A percentile compares a stretch with the other conserved stretches of the same genome.
phyloP scores from a whole-genome alignment of 2,329 filamentous ascomycete genomes.

The Aspergillus luchuensis region DNA sequence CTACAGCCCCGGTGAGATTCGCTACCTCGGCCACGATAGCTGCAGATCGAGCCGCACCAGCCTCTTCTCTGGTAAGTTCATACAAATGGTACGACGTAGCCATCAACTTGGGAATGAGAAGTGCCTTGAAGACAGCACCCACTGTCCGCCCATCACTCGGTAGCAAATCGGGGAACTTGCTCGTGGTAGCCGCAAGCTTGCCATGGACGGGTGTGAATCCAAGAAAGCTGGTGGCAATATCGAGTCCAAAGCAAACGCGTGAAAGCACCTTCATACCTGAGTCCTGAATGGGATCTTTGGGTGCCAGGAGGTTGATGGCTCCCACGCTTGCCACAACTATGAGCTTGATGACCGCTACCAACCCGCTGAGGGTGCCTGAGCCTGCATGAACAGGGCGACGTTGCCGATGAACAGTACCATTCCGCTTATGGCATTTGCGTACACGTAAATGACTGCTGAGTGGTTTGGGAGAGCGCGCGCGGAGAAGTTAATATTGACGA shows the following conservation, averaged over 20 bases:
- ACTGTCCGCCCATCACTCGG: background rate
- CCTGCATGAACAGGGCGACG: background rate
- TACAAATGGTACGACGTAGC: conserved; percentile 9
- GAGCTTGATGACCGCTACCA: background rate
- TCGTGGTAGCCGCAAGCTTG: background rate
- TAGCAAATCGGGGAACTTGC: background rate
- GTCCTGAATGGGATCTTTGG: conserved; percentile 1
- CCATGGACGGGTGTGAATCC: background rate
- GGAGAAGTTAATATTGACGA: background rate
- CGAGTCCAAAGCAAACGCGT: background rate
- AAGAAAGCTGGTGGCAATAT: background rate
- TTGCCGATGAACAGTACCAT: background rate
- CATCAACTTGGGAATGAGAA: background rate
- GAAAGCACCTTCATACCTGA: background rate
- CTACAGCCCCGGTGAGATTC: background rate
- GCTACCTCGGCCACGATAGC: conserved; percentile 16
- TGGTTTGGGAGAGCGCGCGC: background rate
- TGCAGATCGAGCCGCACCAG: background rate
- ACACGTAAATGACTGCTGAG: background rate
- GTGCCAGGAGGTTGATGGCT: background rate
- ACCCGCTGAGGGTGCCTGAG: background rate
- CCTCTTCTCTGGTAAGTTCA: background rate
- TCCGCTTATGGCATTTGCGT: background rate
- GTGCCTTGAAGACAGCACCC: background rate
- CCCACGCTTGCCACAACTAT: background rate